Evolutionary conservation across 2,329 filamentous ascomycete genomes (phyloP).

Genomic region (Tetracladium maxilliforme): DNA sequence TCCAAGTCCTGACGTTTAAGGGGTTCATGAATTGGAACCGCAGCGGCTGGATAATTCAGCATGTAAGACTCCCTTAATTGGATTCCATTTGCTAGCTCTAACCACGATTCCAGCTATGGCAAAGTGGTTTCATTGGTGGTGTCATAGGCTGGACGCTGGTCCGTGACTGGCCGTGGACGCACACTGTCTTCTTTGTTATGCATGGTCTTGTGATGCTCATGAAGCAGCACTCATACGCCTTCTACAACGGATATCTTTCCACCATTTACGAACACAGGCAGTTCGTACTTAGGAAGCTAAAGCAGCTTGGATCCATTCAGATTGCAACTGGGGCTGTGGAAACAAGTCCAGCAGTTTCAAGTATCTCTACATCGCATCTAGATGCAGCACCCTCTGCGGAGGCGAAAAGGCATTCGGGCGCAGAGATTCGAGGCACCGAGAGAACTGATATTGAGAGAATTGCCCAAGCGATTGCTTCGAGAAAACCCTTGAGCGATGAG

Average conservation of each 20-base stretch:
- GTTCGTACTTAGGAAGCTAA: slow-evolving; percentile 30
- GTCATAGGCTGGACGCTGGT: slow-evolving; percentile 52
- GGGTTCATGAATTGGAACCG: slow-evolving; percentile 52
- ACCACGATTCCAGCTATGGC: slow-evolving; percentile 40
- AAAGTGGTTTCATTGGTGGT: slow-evolving; percentile 44
- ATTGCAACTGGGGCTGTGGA: slow-evolving; percentile 26
- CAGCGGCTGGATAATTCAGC: slow-evolving; percentile 60
- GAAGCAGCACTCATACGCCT: slow-evolving; percentile 72
- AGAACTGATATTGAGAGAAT: slow-evolving; percentile 45
- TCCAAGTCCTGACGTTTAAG: slow-evolving; percentile 46
- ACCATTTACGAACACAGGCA: slow-evolving; percentile 36
- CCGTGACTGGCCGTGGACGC: slow-evolving; percentile 71
- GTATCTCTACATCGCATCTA: slow-evolving; percentile 30
- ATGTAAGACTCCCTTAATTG: slow-evolving; percentile 22
- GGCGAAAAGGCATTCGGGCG: slow-evolving; percentile 23
- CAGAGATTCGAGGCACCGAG: slow-evolving; percentile 8
- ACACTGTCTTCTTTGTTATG: slow-evolving; percentile 63
- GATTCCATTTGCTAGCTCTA: slow-evolving; percentile 1
- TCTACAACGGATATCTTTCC: slow-evolving; percentile 64
- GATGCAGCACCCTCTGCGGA: slow-evolving; percentile 23
- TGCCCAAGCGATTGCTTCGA: slow-evolving; percentile 44
- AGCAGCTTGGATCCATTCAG: slow-evolving; percentile 38
- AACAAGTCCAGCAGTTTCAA: slow-evolving; percentile 23
- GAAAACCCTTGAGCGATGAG: slow-evolving; percentile 40
- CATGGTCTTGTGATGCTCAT: slow-evolving; percentile 65